Evolutionary conservation across 2,329 filamentous ascomycete genomes (phyloP), one percentile per base, ranked within the genome.

Genomic region (Periconia sp.): DNA sequence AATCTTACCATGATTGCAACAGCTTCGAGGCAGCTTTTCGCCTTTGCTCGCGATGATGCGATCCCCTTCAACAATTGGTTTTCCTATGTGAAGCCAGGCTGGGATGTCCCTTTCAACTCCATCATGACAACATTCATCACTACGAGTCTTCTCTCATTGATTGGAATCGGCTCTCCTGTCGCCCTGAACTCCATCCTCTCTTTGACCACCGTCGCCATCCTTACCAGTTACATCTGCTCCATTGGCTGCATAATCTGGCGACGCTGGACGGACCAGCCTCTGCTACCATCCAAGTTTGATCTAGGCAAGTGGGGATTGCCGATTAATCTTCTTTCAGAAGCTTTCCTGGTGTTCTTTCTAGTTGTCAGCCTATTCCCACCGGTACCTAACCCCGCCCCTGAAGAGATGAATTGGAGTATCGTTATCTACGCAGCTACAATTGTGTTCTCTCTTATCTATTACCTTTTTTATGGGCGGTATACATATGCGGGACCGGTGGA

Each of bases 331-430:
- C 56, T 68, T 18, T 57, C 71, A 1, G 44, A 76, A 26, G 37
- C 56, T 0, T 76, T 72, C 42, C 48, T 75, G 5, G 29, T 65
- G 1, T 63, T 72, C 0, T 44, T 70, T 3, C 74, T 70, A 34
- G 42, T 75, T 3, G 73, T 75, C 42, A 54, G 61, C 1, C 75
- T 76, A 40, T 76, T 74, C 44, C 73, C 73, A 0, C 32, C 50
- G 11, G 31, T 17, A 2, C 56, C 56, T 4, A 22, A 54, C 24
- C 56, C 54, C 4, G 36, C 29, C 1, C 31, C 46, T 1, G 42
- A 22, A 3, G 69, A 60, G 4, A 76, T 77, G 73, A 77, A 78
- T 47, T 77, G 73, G 72, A 66, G 63, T 28, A 54, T 68, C 17
- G 58, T 60, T 2, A 72, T 76, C 48, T 77, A 73, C 46, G 63